Conservation (phyloP, 176 grass and related monocot genomes). For the Dactylis glomerata region DNA sequence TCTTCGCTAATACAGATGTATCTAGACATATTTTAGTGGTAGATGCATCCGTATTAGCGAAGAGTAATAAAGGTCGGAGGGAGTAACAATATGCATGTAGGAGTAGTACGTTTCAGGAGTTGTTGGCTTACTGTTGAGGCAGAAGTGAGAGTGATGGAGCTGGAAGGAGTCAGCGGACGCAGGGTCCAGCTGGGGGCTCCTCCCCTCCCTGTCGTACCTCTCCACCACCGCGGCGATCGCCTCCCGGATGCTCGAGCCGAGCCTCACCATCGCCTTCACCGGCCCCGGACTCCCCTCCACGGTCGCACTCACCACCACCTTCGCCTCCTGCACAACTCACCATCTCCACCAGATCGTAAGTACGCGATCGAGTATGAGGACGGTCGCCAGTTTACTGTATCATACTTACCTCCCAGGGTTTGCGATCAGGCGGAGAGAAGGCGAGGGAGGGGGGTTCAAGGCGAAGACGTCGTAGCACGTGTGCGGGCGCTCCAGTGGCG, state of each 20-base stretch:
- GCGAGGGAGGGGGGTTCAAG: not conserved
- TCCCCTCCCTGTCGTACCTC: slow-evolving; percentile 66
- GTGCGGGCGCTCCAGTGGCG: slow-evolving; percentile 29
- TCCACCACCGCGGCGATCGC: slow-evolving; percentile 63
- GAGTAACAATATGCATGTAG: no score
- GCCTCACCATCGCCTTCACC: slow-evolving; percentile 68
- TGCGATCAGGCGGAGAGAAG: not conserved
- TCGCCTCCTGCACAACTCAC: slow-evolving; percentile 37
- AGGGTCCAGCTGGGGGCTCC: slow-evolving; percentile 55
- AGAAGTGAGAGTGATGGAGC: slow-evolving; percentile 84
- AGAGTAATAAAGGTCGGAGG: no score
- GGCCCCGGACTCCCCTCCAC: slow-evolving; percentile 86
- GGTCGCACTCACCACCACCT: slow-evolving; percentile 80
- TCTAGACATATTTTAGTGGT: no score
- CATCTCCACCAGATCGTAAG: no score
- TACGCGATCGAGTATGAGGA: no score
- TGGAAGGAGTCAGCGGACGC: slow-evolving; percentile 39
- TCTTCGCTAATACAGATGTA: no score
- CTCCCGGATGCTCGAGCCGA: slow-evolving; percentile 60
- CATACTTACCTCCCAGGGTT: slow-evolving; percentile 5
- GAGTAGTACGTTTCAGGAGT: no score
- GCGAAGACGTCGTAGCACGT: slow-evolving; percentile 46
- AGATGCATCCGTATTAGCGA: no score
- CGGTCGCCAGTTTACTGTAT: not conserved
- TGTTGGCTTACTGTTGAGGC: slow-evolving; percentile 78